Base-by-base conservation (phyloP, 441 rosid species). In the Populus hybrid region DNA sequence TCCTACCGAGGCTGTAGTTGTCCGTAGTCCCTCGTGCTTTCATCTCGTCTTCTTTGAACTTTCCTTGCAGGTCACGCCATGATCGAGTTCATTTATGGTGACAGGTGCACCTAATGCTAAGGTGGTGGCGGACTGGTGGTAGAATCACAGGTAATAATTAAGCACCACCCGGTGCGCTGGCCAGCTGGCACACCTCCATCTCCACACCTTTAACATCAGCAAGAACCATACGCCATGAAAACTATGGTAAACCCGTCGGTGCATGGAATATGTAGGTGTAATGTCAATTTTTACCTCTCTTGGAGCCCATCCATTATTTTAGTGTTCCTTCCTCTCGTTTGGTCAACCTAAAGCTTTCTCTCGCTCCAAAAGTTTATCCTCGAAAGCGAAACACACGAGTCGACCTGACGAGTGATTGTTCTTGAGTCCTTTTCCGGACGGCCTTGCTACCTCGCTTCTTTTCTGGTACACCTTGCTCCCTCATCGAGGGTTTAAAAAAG, bases 321-420 rank as follows among this genome's bases (percentile, higher is more conserved):
- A 69, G 7, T 8, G 18, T 9, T 11, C 6, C 2, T 36, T 11
- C 26, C 71, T 19, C 57, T 66, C 21, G 57, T 75, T 79, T 67
- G 88, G 83, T 79, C 26, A 83, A 83, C 75, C 78, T 38, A 70
- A 63, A 38, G 67, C 83, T 77, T 57, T 72, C 76, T 23, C 10
- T 32, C 28, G 0, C 36, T 69, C 9, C 66, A 9, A 7, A 9
- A 4, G 28, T 63, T 23, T 4, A 9, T 9, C 9, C 9, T 21
- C 23, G 23, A 57, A 19, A 57, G 63, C 63, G 63, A 57, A 46
- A 7, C 2, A 23, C 66, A 9, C 16, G 66, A 23, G 23, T 9
- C 28, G 14, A 21, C 3, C 66, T 3, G 14, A 14, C 1, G 14
- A 24, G 9, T 23, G 66, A 23, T 9, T 61, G 66, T 3, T 61